Percentiles rank a stretch among this genome's conserved stretches.
phyloP scores from a whole-genome alignment of 1,284 basidiomycete genomes.

The Leccinum subrobustum region DNA sequence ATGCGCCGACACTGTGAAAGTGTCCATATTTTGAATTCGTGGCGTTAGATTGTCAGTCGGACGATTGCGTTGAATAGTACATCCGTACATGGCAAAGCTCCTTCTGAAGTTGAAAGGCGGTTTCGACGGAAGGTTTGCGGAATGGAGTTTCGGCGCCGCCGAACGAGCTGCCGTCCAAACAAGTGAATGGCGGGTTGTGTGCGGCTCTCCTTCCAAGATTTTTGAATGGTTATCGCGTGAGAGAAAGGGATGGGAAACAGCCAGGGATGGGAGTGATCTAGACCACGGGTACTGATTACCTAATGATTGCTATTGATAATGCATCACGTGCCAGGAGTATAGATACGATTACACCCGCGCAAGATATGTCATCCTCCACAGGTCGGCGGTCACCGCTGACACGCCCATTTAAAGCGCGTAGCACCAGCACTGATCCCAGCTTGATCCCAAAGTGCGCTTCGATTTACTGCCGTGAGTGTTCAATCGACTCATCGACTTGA shows the following conservation, averaged over 20 bases:
- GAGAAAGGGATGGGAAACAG: conserved; percentile 32
- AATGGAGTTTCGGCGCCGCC: conserved; percentile 85
- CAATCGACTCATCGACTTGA: conserved; percentile 13
- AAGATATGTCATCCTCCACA: background rate
- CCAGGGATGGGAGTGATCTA: background rate
- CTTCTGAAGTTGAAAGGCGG: conserved; percentile 39
- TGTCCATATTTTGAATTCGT: conserved; percentile 6
- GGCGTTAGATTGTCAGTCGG: conserved; percentile 4
- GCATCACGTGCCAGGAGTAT: background rate
- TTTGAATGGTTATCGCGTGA: conserved; percentile 41
- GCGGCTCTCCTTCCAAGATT: conserved; percentile 60
- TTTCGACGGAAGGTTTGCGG: conserved; percentile 71
- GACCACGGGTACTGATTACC: background rate
- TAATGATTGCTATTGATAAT: background rate
- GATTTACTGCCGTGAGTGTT: conserved; percentile 9
- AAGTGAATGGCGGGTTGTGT: conserved; percentile 66
- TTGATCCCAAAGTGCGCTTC: background rate
- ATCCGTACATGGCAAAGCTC: conserved; percentile 55
- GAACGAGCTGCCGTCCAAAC: conserved; percentile 63
- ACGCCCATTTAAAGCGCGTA: background rate
- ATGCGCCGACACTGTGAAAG: background rate
- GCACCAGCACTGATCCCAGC: background rate
- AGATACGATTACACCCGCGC: background rate
- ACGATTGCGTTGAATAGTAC: background rate
- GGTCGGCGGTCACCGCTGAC: background rate